Evolutionary conservation across 2,329 filamentous ascomycete genomes (phyloP).

Genomic region (Penicillium crustosum): DNA sequence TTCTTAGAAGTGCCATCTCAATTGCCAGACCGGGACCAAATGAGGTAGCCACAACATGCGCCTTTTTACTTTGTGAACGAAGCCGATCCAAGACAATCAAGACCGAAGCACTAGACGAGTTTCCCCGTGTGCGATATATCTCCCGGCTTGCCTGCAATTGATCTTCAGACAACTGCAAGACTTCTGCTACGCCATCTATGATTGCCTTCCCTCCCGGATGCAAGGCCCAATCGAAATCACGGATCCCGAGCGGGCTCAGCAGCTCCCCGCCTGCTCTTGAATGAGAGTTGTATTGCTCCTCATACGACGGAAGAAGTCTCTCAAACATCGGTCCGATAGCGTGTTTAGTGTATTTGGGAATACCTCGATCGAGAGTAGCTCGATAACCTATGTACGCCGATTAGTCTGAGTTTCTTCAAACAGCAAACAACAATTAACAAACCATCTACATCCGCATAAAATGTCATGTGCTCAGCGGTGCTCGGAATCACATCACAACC

Average conservation of each 20-base stretch:
- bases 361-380: neutral
- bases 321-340: constrained; percentile 2
- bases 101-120: constrained; percentile 1
- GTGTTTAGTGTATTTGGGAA: neutral
- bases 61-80: neutral
- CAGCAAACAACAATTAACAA: neutral
- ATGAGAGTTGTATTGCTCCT: neutral
- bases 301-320: neutral
- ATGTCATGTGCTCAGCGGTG: neutral
- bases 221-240: constrained; percentile 4
- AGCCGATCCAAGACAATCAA: constrained; percentile 5
- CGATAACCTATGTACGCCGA: neutral
- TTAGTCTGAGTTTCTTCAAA: no score
- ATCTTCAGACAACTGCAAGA: neutral
- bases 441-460: neutral
- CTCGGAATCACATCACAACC: neutral
- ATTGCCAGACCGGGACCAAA: constrained; percentile 3
- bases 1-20: constrained; percentile 1
- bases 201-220: constrained; percentile 1
- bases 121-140: constrained; percentile 3
- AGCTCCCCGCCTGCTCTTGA: neutral
- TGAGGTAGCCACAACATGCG: neutral
- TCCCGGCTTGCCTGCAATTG: neutral
- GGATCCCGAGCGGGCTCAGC: neutral
- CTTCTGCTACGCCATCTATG: neutral